Percentiles rank a stretch among this genome's conserved stretches.
phyloP scores from a whole-genome alignment of 805 yeast species.

The Monosporozyma solicola region DNA sequence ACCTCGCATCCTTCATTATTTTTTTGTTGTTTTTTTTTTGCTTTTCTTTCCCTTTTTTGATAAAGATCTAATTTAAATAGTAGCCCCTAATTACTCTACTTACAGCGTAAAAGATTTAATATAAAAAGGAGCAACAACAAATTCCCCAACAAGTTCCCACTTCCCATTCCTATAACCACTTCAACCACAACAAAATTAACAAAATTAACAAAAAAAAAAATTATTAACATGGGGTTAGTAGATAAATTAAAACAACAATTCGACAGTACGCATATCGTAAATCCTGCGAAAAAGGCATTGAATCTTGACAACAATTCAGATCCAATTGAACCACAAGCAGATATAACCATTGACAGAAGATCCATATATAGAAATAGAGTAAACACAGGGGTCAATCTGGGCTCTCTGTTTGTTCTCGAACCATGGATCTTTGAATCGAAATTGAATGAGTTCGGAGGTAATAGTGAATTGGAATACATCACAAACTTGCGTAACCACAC shows the following conservation, averaged over 20 bases:
- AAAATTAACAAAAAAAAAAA: background rate
- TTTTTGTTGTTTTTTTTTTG: background rate
- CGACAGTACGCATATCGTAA: constrained; percentile 10
- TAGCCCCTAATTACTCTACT: background rate
- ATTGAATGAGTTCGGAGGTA: constrained; percentile 50
- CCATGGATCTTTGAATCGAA: constrained; percentile 63
- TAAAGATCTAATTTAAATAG: background rate
- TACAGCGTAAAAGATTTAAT: background rate
- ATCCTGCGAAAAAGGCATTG: background rate
- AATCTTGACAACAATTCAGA: constrained; percentile 8
- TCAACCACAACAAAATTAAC: background rate
- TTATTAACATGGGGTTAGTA: constrained; percentile 10
- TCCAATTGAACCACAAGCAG: constrained; percentile 30
- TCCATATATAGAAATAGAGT: constrained; percentile 50
- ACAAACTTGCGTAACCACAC: constrained; percentile 36
- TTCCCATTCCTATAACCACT: background rate
- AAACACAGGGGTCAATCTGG: constrained; percentile 81
- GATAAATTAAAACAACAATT: constrained; percentile 18
- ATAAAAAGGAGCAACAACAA: background rate
- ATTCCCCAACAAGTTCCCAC: too few relatives aligned
- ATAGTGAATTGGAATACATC: constrained; percentile 70
- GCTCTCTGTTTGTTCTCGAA: constrained; percentile 71
- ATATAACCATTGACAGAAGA: constrained; percentile 32
- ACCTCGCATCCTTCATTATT: constrained; percentile 1
- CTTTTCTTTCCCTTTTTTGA: background rate